A percentile compares a stretch with the other conserved stretches of the same genome.
phyloP scores from a whole-genome alignment of 345 rosid species.

The Populus ilicifolia region DNA sequence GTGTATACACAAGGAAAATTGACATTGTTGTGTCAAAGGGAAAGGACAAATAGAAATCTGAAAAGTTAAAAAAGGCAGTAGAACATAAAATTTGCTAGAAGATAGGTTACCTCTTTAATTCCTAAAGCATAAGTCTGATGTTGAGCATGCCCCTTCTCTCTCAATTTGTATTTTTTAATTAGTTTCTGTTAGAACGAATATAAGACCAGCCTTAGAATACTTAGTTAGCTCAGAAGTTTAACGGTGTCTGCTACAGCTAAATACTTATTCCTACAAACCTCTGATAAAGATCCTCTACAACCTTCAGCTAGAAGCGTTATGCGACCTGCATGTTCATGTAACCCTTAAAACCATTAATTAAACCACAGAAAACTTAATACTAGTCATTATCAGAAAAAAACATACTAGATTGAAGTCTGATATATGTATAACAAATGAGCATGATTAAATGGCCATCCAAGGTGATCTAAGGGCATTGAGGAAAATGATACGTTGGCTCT shows the following conservation, averaged over 20 bases:
- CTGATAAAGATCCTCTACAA: slow-evolving; percentile 93
- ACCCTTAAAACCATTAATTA: slow-evolving; percentile 8
- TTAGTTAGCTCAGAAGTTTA: not conserved
- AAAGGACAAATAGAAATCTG: not conserved
- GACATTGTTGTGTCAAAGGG: not conserved
- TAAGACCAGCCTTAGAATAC: slow-evolving; percentile 19
- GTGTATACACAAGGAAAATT: not conserved
- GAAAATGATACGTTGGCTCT: too few species aligned
- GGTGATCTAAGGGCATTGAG: not conserved
- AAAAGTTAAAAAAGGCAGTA: slow-evolving; percentile 1
- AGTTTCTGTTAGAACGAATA: slow-evolving; percentile 47
- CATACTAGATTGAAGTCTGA: not conserved
- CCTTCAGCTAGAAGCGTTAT: slow-evolving; percentile 86
- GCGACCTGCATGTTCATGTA: slow-evolving; percentile 48
- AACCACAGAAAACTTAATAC: not conserved
- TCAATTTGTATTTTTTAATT: slow-evolving; percentile 59
- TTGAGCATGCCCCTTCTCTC: slow-evolving; percentile 77
- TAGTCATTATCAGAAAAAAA: not conserved
- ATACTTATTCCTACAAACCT: slow-evolving; percentile 50
- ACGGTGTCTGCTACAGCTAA: not conserved
- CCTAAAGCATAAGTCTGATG: slow-evolving; percentile 98
- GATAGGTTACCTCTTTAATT: slow-evolving; percentile 69
- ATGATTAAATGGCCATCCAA: not conserved
- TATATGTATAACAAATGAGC: not conserved
- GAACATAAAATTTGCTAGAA: slow-evolving; percentile 4